These are phyloP conservation scores for Miscanthus sacchariflorus DNA, from an alignment of 202 grass and related monocot species.

Conservation along the genomic window DNA sequence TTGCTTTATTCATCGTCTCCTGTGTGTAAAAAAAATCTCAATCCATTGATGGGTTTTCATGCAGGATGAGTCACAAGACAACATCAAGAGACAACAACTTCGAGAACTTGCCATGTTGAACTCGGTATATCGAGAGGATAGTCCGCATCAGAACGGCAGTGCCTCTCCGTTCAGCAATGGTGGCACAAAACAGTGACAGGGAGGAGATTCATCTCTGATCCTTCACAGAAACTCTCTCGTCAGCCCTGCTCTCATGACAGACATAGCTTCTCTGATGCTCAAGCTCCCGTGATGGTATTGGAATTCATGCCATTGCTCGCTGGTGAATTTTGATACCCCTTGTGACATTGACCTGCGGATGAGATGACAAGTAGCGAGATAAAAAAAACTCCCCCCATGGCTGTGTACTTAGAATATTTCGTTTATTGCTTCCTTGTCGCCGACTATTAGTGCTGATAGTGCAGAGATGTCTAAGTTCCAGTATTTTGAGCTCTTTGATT, in stretches of 20 bases:
- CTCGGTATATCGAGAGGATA: constrained; percentile 73
- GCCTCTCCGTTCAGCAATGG: constrained; percentile 64
- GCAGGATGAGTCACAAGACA: constrained; percentile 83
- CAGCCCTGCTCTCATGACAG: constrained; percentile 28
- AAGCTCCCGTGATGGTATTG: constrained; percentile 43
- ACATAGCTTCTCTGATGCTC: constrained; percentile 48
- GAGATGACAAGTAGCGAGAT: constrained; percentile 39
- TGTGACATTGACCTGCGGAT: constrained; percentile 33
- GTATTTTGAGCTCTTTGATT: constrained; percentile 33
- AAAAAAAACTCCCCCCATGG: constrained; percentile 21
- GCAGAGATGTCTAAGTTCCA: constrained; percentile 29
- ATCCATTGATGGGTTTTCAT: constrained; percentile 37
- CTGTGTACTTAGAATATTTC: constrained; percentile 46
- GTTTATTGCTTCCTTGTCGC: constrained; percentile 38
- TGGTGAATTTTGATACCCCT: constrained; percentile 45
- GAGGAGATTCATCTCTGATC: constrained; percentile 22
- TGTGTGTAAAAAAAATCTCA: not conserved
- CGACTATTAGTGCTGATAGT: constrained; percentile 34
- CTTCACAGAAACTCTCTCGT: constrained; percentile 44
- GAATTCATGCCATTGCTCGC: constrained; percentile 37
- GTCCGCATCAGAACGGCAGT: constrained; percentile 48
- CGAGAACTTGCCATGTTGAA: constrained; percentile 86
- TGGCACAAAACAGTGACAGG: constrained; percentile 62
- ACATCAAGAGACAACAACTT: constrained; percentile 82
- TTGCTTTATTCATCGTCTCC: not conserved